A percentile compares a stretch with the other conserved stretches of the same genome.
phyloP scores from a whole-genome alignment of 495 filamentous ascomycete species.

The Acidiella bohemica region DNA sequence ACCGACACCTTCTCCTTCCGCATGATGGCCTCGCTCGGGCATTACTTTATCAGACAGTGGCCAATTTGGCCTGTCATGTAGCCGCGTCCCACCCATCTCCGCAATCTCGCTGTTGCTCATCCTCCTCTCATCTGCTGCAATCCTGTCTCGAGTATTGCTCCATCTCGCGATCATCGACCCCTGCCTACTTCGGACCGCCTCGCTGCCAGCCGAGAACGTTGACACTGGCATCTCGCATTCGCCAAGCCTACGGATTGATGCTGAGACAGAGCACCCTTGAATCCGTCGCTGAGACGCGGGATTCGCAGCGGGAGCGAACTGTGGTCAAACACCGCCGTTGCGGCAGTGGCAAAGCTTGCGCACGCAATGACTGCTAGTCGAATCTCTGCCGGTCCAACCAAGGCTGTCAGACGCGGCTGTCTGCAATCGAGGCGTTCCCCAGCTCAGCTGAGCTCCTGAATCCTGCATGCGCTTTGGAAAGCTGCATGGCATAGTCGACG shows the following conservation, averaged over 20 bases:
- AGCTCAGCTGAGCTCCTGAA: conserved; percentile 3
- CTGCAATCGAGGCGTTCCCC: background rate
- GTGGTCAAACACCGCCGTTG: too few species aligned
- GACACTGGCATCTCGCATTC: conserved; percentile 7
- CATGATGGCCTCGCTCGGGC: background rate
- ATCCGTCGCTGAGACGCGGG: background rate
- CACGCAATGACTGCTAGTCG: background rate
- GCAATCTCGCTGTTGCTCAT: conserved; percentile 9
- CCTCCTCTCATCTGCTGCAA: conserved; percentile 10
- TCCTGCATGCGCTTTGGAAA: background rate
- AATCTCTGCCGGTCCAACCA: background rate
- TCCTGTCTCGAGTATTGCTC: conserved; percentile 12
- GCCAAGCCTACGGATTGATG: background rate
- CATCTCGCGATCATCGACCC: conserved; percentile 10
- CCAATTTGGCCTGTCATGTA: conserved; percentile 10
- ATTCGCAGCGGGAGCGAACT: background rate
- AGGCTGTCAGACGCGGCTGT: background rate
- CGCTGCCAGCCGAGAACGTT: conserved; percentile 3
- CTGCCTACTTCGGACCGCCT: conserved; percentile 6
- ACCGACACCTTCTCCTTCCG: background rate
- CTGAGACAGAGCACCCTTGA: too few species aligned
- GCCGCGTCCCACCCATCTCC: conserved; percentile 14
- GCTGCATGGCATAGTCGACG: background rate
- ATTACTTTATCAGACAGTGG: background rate
- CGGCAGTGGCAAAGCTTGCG: too few species aligned